Evolutionary conservation across 129 eudicot genomes (phyloP), one percentile per base, ranked within the genome.

Genomic region (Cynara cardunculus): DNA sequence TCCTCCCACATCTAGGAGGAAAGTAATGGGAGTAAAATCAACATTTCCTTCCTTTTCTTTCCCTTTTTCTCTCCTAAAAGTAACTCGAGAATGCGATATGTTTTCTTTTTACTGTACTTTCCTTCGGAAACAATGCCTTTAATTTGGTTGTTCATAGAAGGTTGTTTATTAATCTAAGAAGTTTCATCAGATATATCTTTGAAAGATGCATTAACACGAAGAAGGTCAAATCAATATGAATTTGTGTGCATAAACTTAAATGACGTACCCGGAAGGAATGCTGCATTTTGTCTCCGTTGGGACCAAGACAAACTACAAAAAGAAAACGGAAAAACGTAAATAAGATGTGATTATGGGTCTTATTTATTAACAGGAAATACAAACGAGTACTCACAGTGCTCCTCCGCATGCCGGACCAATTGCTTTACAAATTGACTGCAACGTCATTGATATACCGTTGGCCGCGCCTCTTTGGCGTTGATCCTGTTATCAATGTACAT

Each of bases 381-480:
- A 26, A n/a, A 56, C 21, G 35, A 41, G 19, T 69, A 92, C 96
- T 90, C 81, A 92, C 97, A 92, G 61, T 59, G 90, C 89, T 83
- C 96, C 97, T 83, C 90, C 97, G 18, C 89, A 85, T 28, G 93
- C 90, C 19, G 97, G 96, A 49, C 93, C 97, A 49, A 80, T 79
- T 27, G 97, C 89, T 85, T 92, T 92, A 80, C 84, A 90, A 31
- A 92, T 53, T 35, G 97, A 90, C 90, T 87, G 90, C 37, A 85
- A 27, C 25, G 95, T 90, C 91, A 90, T 88, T 67, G 91, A 30
- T 21, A 92, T 74, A 65, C 97, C 99, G 85, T 95, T 95, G 7
- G 99, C 99, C 49, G 97, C 97, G 69, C 99, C 99, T 76, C 99
- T 86, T 87, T 95, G 91, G 76, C 80, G 85, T 88, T 92, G 99